Evolutionary conservation across 139 green algal species (phyloP), one percentile per base, ranked within the genome.

Genomic region (Picochlorum costavermella): DNA sequence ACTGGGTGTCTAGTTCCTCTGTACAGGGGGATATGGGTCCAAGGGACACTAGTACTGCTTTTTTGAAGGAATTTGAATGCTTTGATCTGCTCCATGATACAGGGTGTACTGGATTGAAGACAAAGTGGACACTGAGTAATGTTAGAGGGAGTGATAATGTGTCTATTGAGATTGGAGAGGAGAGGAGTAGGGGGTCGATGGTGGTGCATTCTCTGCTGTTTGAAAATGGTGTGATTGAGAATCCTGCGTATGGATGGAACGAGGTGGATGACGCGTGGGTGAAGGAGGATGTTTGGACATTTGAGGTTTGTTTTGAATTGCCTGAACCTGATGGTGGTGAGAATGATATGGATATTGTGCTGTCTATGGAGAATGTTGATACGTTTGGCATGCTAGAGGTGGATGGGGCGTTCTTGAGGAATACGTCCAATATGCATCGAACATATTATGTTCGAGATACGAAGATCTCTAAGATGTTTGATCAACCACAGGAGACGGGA

Each of bases 251-350:
- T 71, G 85, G 83, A 33, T 90, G 76, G 58, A 79, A 81, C 17
- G 83, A 90, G 59, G 48, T 70, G 13, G 60, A 79, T 10, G 59
- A 71, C 17, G 64, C 69, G 0, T 90, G 82, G 82, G 71, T 75
- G 17, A 63, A 76, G 1, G 37, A 76, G 43, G 77, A 90, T 60
- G 78, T 51, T 3, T 90, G 83, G 83, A 84, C 69, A 1, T 81
- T 83, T n/a, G 46, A 44, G 8, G 64, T 62, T 3, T 10, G 5
- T 1, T 86, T 87, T 16, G n/a, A 71, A 13, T 31, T 64, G 2
- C 13, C 48, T 55, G 2, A 1, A 23, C 12, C 17, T 20, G 17
- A 26, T 23, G 48, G 48, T 55, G 17, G n/a, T 10, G 17, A 26
- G 17, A 2, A 55, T 3, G 43, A n/a, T 4, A 10, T 16, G 25